phyloP scores from a whole-genome alignment of 2,329 filamentous ascomycete genomes.

The Emmonsiellopsis sp. region DNA sequence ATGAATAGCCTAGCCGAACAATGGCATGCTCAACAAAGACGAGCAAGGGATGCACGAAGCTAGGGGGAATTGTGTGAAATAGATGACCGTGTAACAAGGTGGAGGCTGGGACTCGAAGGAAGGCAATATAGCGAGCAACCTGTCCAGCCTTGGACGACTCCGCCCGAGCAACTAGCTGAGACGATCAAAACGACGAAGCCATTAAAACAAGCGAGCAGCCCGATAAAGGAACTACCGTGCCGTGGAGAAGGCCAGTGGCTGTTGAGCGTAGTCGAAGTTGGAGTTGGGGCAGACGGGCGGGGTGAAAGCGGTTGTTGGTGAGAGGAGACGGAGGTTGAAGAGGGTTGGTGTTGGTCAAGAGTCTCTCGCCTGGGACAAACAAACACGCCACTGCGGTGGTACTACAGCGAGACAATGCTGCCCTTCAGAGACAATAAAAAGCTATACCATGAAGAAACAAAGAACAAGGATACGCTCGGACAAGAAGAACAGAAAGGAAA shows the following conservation, averaged over 20 bases:
- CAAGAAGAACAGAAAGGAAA: background rate
- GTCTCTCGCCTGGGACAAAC: background rate
- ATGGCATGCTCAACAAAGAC: slow-evolving; percentile 25
- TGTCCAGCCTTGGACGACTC: background rate
- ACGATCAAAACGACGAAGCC: background rate
- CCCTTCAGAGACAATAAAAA: background rate
- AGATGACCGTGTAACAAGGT: background rate
- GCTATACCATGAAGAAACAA: background rate
- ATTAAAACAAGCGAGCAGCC: background rate
- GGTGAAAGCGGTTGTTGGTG: background rate
- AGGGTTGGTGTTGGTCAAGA: background rate
- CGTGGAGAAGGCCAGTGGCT: background rate
- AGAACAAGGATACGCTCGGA: background rate
- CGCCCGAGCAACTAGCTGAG: background rate
- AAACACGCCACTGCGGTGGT: background rate
- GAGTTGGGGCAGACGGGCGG: background rate
- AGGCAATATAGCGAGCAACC: background rate
- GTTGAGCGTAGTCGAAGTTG: background rate
- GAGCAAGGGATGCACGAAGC: background rate
- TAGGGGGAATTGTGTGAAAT: background rate
- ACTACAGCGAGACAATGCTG: background rate
- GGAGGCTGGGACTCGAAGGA: background rate
- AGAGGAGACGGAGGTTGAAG: background rate
- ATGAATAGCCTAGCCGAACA: slow-evolving; percentile 24
- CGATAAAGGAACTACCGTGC: background rate